Evolutionary conservation across 2,329 filamentous ascomycete species (phyloP), one percentile per base, ranked within the genome.

Genomic region (Coleophoma eucalyptorum): DNA sequence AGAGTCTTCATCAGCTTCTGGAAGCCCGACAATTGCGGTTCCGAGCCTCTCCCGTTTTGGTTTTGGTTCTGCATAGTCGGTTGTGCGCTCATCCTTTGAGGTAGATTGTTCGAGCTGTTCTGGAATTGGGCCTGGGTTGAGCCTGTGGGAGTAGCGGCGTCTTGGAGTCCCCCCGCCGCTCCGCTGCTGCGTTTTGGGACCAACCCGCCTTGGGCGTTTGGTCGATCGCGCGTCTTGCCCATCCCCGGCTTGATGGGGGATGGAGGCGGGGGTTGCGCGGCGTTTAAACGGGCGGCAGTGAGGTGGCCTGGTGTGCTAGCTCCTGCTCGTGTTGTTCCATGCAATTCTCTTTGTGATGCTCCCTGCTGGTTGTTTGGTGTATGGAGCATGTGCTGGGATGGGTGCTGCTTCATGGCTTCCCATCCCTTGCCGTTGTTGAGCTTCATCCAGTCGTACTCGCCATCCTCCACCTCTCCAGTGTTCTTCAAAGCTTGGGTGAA

Each of bases 401-500:
- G 77, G 64, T 87, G 83, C 53, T 79, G 75, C 67, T 87, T 87
- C 70, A 86, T 89, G 53, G 82, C 83, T 72, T 96, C 90, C 90
- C 90, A 96, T 56, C 91, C 91, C 73, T 96, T 94, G 61, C 86
- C 86, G 73, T 84, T 84, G 76, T 90, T 94, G 62, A 96, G 79
- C 80, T 96, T 97, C 90, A 97, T 96, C 94, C 94, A 99, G 75
- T 99, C 94, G 71, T 97, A 99, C 70, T 97, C 93, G 65, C 94
- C 94, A 71, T 99, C 94, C 69, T 97, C 94, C 8, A 97, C 86
- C 63, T 96, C 92, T 50, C 92, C 92, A 2, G 89, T 88, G 68
- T 91, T 93, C 81, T 97, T 96, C 57, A 97, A 80, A 18, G 93
- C 90, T 72, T 96, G 90, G 1, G 93, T 97, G 75, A 99, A 96